Base-by-base conservation (phyloP, 129 eudicot genomes). In the Tanacetum coccineum region DNA sequence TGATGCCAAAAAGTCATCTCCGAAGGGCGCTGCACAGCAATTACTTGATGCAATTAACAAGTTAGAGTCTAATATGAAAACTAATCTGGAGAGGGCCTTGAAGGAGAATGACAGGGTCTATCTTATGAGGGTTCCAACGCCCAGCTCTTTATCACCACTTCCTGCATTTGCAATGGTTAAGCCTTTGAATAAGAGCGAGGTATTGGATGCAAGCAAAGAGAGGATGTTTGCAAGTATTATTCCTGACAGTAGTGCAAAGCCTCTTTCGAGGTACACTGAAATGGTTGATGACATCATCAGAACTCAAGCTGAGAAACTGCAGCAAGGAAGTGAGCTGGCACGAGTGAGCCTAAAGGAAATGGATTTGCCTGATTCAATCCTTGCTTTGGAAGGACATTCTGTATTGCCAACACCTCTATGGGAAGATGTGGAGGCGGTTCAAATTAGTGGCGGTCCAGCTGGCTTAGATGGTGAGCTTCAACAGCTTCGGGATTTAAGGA, bases 251-350 rank as follows among this genome's bases (percentile, higher is more conserved):
- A 89, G 95, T 74, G 91, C 95, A 0, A 93, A 93, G 68, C 91
- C 96, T 55, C 95, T 93, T 49, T 93, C 99, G 25, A 82, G 92
- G 79, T 93, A 93, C 78, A 93, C 99, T 0, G 95, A 93, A 75
- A 93, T 93, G 99, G 95, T 93, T 64, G 99, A 93, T 84, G 96
- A 86, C 21, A 66, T 93, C 74, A 89, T 84, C 59, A 82, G 99
- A 80, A 89, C 99, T 21, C 99, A 93, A 70, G 99, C 96, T 70
- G 99, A 93, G 80, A 89, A 79, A 62, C 67, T 93, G 73, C 99
- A 89, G 67, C 99, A 93, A 76, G 99, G 95, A 52, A 93, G 99
- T 68, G 99, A 93, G 78, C 93, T 93, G n/a, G 96, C 99, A 42
- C 87, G 99, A 56, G 96, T 93, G 72, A 93, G 93, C 64, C 87